Evolutionary conservation across 2,329 filamentous ascomycete genomes (phyloP), one percentile per base, ranked within the genome.

Genomic region (Penicillium sclerotiorum): DNA sequence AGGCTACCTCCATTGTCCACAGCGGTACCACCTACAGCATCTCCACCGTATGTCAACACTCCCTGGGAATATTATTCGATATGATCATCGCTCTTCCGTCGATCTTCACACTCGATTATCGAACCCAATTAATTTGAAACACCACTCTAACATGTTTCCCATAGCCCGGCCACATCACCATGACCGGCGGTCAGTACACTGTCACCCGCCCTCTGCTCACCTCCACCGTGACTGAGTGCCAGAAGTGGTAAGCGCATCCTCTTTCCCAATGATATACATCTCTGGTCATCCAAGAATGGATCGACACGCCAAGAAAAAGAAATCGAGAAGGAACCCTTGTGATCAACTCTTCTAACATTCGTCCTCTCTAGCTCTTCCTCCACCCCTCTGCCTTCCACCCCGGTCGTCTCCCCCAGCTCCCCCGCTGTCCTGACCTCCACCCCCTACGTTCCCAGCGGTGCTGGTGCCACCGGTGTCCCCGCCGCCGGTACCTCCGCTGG

Each of bases 181-280:
- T 88, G 79, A 83, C 83, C 63, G 77, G 86, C 79, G 87, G 86
- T 80, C 82, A 85, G 62, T 88, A 84, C 84, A 89, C 78, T 40
- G 75, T 83, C 59, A 79, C 77, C 45, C 72, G 76, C 65, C 76
- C 82, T 53, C 70, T 80, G 59, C 61, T 68, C 57, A 79, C 78
- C 47, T 68, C 84, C 56, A 83, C 79, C 61, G 77, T 86, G 58
- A 70, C 69, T 58, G 62, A 68, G 62, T 74, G 72, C 66, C 64
- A 66, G 63, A 56, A 68, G 61, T 73, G 73, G 71, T 73, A 69
- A 61, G 67, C 45, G 35, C 45, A 11, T 22, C 28, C 11, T 25
- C 8, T 18, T 7, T 44, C 32, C 11, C 30, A 13, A 40, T 12
- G n/a, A 20, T 32, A 22, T 17, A 41, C 32, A 13, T 27, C 13